Evolutionary conservation across 495 filamentous ascomycete species (phyloP), one percentile per base, ranked within the genome.

Genomic region (Penicillium taxi): DNA sequence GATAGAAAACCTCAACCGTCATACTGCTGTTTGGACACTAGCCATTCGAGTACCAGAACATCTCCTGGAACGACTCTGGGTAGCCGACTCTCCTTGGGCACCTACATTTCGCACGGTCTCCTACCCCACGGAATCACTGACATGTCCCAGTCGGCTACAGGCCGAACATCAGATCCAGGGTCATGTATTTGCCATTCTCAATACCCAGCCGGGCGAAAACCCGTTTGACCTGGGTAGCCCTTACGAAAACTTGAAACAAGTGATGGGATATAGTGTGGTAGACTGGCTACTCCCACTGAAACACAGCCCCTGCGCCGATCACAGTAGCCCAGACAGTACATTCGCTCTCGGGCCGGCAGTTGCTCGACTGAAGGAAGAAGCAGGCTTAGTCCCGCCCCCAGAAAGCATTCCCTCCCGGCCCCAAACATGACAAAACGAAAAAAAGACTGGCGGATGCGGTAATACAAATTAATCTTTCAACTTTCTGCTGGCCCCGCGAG

Each of bases 231-330:
- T 89, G 6, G 82, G 79, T 15, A 64, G 51, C 20, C 37, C 54
- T 0, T 67, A 73, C 39, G 61, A 70, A 23, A 94, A 94, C 52
- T 81, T 84, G 45, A 72, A 78, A 44, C 73, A 80, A 23, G 70
- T 93, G 7, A 80, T 94, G 74, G 86, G 86, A 5, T 65, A 72
- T 26, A 74, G 59, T n/a, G 37, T 75, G 7, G 42, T 72, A 27
- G 85, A 91, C 43, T 90, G 82, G 82, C 54, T 90, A 21, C 59
- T 93, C 9, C 84, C 84, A 5, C 49, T 89, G 29, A 76, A 69
- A 36, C 61, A 64, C 18, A 81, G 79, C 12, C 85, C 85, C 0
- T 86, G 79, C 39, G 53, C 61, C 4, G 61, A 70, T 20, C 75
- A 74, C 35, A 61, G 52, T 41, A 58, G 61, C 30, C 45, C 42